phyloP scores from a whole-genome alignment of 2,329 filamentous ascomycete genomes.

The Trichoderma lentiforme region DNA sequence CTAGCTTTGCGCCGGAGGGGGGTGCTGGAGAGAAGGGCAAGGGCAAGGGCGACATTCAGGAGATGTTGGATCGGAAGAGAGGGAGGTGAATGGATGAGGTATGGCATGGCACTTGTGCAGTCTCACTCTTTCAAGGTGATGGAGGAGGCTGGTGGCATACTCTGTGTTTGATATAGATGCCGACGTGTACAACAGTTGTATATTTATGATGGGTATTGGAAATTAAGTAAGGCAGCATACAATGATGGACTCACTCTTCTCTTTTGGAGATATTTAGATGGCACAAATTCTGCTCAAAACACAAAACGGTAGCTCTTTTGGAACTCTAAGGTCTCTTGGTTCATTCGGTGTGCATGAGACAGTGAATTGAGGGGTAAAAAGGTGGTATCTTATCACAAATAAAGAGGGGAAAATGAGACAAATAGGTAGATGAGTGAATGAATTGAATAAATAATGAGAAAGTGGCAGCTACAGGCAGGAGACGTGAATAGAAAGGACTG shows the following conservation, averaged over 20 bases:
- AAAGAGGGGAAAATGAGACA: background rate
- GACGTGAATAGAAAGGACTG: background rate
- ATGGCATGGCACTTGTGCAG: background rate
- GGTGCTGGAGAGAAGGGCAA: constrained; percentile 30
- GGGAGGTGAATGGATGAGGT: constrained; percentile 21
- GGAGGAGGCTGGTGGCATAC: background rate
- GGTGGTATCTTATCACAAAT: background rate
- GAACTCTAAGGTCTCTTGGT: background rate
- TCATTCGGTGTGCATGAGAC: background rate
- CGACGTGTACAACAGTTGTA: constrained; percentile 6
- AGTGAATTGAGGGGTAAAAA: background rate
- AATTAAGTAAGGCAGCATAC: background rate
- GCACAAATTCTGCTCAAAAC: background rate
- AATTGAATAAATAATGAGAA: background rate
- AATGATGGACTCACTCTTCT: background rate
- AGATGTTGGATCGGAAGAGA: constrained; percentile 38
- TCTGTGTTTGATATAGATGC: background rate
- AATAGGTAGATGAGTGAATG: background rate
- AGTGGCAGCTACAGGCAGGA: background rate
- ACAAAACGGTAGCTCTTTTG: background rate
- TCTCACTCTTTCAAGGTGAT: background rate
- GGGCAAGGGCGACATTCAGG: constrained; percentile 38
- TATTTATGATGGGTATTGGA: background rate
- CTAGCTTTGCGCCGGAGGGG: constrained; percentile 36
- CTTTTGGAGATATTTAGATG: background rate